Conservation (phyloP, 2,329 filamentous ascomycete genomes). For the Phoma sp. region DNA sequence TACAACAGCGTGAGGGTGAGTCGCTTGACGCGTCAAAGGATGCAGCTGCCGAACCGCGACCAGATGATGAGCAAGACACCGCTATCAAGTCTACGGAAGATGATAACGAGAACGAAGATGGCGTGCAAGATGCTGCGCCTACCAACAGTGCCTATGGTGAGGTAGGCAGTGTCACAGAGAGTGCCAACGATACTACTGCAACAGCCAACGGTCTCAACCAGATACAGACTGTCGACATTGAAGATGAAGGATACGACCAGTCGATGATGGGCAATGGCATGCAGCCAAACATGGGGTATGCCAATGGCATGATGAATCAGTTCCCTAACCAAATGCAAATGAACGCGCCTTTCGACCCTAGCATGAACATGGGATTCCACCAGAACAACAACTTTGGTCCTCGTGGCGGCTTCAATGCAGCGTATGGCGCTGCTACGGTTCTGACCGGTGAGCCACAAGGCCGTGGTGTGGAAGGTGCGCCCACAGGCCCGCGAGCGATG, state of each 20-base stretch:
- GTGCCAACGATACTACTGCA: slow-evolving; percentile 21
- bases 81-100: slow-evolving; percentile 33
- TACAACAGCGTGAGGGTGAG: slow-evolving; percentile 39
- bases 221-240: slow-evolving; percentile 45
- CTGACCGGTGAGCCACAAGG: slow-evolving; percentile 50
- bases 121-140: slow-evolving; percentile 6
- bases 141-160: slow-evolving; percentile 7
- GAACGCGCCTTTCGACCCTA: slow-evolving; percentile 48
- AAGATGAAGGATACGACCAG: slow-evolving; percentile 33
- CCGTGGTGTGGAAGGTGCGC: slow-evolving; percentile 73
- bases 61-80: slow-evolving; percentile 34
- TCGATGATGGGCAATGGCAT: slow-evolving; percentile 40
- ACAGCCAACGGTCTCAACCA: slow-evolving; percentile 38
- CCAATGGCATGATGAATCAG: slow-evolving; percentile 43
- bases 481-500: slow-evolving; percentile 94
- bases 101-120: slow-evolving; percentile 36
- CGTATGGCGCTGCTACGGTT: slow-evolving; percentile 47
- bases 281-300: slow-evolving; percentile 30
- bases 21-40: slow-evolving; percentile 39
- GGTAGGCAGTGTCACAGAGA: slow-evolving; percentile 15
- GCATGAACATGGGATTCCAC: slow-evolving; percentile 47
- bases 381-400: slow-evolving; percentile 50
- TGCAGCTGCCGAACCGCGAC: slow-evolving; percentile 42
- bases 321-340: slow-evolving; percentile 63
- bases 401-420: slow-evolving; percentile 54